Percentiles rank a stretch among this genome's conserved stretches.
These are phyloP conservation scores for Cercospora sesami DNA, from an alignment of 2,329 filamentous ascomycete species.

Conservation along the genomic window DNA sequence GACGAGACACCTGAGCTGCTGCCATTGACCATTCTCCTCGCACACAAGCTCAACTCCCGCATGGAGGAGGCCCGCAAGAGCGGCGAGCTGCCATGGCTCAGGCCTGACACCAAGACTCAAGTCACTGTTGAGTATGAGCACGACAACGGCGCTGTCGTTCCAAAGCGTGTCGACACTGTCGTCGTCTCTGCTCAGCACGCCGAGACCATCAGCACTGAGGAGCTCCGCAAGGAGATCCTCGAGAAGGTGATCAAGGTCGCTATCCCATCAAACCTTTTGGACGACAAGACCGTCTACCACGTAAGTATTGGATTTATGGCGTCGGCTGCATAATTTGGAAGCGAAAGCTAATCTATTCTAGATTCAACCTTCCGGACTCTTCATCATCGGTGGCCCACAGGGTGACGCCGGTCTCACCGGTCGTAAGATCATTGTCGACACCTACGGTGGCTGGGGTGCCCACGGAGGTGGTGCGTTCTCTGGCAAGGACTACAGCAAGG, in stretches of 20 bases:
- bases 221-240: constrained; percentile 89
- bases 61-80: constrained; percentile 88
- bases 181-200: constrained; percentile 96
- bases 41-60: constrained; percentile 95
- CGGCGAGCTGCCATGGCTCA: constrained; percentile 86
- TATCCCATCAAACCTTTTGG: constrained; percentile 88
- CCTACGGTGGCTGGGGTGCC: constrained; percentile 99
- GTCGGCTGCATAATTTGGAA: background rate
- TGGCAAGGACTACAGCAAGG: constrained; percentile 99
- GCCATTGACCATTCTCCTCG: constrained; percentile 87
- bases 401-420: constrained; percentile 98
- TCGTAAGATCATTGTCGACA: constrained; percentile 99
- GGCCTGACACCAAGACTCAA: constrained; percentile 99
- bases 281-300: constrained; percentile 94
- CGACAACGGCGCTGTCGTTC: constrained; percentile 89
- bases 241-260: constrained; percentile 97
- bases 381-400: constrained; percentile 99
- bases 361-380: constrained; percentile 96
- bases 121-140: constrained; percentile 99
- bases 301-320: constrained; percentile 51
- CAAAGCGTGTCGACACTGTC: constrained; percentile 90
- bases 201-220: constrained; percentile 82
- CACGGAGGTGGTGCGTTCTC: constrained; percentile 99
- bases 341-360: constrained; percentile 35
- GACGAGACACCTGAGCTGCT: constrained; percentile 98